phyloP scores from a whole-genome alignment of 345 rosid genomes.

The Gossypium stocksii region DNA sequence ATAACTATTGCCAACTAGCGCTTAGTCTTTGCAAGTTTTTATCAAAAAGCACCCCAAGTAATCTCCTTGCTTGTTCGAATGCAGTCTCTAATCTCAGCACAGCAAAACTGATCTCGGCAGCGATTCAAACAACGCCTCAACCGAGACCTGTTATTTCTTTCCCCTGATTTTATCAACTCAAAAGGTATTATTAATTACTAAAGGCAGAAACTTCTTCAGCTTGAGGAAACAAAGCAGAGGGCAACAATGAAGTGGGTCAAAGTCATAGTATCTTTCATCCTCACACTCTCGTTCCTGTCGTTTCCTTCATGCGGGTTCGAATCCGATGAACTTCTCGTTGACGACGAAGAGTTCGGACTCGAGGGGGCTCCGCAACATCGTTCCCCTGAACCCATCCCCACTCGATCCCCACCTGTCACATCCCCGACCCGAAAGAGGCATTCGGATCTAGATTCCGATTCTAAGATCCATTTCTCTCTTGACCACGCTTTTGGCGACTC shows the following conservation, averaged over 20 bases:
- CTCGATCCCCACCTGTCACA: conserved; percentile 26
- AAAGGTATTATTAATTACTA: not conserved
- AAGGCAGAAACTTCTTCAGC: not conserved
- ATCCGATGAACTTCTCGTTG: conserved; percentile 80
- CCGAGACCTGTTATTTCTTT: no score
- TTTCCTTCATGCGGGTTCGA: conserved; percentile 44
- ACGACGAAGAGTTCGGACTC: conserved; percentile 81
- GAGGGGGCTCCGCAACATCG: conserved; percentile 45
- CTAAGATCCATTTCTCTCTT: conserved; percentile 86
- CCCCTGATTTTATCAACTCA: no score
- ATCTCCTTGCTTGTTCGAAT: no score
- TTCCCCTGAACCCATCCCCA: conserved; percentile 32
- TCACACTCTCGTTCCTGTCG: conserved; percentile 20
- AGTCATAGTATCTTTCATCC: conserved; percentile 15
- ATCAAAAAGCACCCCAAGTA: no score
- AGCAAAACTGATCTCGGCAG: no score
- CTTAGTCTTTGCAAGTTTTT: no score
- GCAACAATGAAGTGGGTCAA: conserved; percentile 19
- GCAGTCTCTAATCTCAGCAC: no score
- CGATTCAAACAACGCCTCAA: no score
- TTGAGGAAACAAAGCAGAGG: not conserved
- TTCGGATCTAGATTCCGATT: conserved; percentile 80
- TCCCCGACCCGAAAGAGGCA: conserved; percentile 45
- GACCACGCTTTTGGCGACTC: conserved; percentile 93
- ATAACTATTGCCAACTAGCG: no score